Evolutionary conservation across 495 filamentous ascomycete species (phyloP), one percentile per base, ranked within the genome.

Genomic region (Hypoxylon fuscum): DNA sequence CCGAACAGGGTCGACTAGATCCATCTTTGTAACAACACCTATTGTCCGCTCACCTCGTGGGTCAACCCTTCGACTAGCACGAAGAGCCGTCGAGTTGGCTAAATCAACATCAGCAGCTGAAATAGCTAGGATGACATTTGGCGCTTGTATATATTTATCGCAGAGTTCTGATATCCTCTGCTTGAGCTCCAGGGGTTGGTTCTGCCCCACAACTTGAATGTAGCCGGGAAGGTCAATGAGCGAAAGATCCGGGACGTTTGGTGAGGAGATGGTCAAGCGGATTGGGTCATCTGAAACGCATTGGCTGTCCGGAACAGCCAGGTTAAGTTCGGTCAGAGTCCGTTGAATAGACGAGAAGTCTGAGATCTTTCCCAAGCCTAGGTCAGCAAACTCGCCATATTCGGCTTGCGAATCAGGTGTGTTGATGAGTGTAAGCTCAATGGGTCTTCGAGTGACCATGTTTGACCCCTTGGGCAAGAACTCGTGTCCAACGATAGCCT

Each of bases 11-110:
- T 97, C 93, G 15, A 99, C 93, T 17, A 99, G 84, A 71, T 99
- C 95, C 94, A 99, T 97, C 77, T 99, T 99, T 20, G 95, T 99
- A 20, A 99, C 90, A 18, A 99, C 95, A 32, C 95, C 95, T 69
- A 99, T 98, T 2, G 95, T 99, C 49, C 95, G 81, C 72, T 99
- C 96, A 21, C 95, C 95, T 48, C 96, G 80, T 3, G 96, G 96
- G 70, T 99, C 95, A 9, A 98, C 93, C 54, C 92, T 82, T 51
- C 96, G 84, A 69, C 93, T 96, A 21, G 95, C 92, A 54, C 94
- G 83, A 22, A 99, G 79, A 9, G 95, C 93, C 3, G 95, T 94
- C 2, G 95, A 98, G 70, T 99, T 99, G 3, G 95, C 95, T 21
- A 99, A 74, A 78, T 99, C 95, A 29, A 97, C 93, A 77, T 98